Evolutionary conservation across 306 rosid species (phyloP).

Genomic region (Macrotyloma uniflorum): DNA sequence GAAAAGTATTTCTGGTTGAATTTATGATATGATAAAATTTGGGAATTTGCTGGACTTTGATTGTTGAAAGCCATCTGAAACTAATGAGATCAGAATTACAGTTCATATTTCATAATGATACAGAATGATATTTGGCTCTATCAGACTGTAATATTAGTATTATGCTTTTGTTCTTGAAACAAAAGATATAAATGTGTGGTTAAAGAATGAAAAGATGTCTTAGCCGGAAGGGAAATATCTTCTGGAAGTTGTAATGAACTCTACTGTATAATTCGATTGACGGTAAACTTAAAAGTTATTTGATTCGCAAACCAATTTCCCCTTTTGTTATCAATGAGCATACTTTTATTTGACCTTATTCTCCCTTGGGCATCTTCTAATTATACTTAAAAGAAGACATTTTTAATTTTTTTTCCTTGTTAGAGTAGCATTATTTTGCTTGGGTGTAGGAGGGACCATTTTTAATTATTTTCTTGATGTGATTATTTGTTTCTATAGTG

Average conservation of each 20-base stretch:
- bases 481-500: too few relatives aligned
- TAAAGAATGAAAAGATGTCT: neutral
- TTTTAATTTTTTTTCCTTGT: too few relatives aligned
- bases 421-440: neutral
- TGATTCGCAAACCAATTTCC: neutral
- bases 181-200: neutral
- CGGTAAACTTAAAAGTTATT: neutral
- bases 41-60: neutral
- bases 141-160: neutral
- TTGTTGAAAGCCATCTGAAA: neutral
- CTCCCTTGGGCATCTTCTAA: neutral
- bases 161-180: neutral
- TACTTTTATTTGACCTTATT: too few relatives aligned
- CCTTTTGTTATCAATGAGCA: neutral
- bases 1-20: neutral
- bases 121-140: neutral
- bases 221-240: too few relatives aligned
- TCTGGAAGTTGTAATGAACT: too few relatives aligned
- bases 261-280: constrained; percentile 6
- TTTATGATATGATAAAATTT: neutral
- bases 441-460: neutral
- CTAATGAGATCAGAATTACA: neutral
- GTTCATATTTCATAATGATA: neutral
- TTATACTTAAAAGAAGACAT: neutral
- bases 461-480: constrained; percentile 5